Evolutionary conservation across 176 grass and related monocot species (phyloP).

Genomic region (Zizania latifolia): DNA sequence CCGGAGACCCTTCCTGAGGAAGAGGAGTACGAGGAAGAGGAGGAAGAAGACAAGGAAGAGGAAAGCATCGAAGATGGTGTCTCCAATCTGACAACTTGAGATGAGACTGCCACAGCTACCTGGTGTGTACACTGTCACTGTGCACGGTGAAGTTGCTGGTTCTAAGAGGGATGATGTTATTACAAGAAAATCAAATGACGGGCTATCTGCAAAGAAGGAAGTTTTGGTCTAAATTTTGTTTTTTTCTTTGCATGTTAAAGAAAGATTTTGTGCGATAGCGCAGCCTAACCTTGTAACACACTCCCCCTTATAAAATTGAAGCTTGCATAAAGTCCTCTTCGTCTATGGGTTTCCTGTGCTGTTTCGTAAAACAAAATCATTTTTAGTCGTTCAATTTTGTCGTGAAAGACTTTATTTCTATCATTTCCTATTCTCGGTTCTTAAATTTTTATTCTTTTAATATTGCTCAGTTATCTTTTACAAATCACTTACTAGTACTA

Average conservation of each 20-base stretch:
- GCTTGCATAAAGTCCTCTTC: background rate
- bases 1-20: constrained; percentile 27
- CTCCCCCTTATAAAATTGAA: background rate
- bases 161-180: background rate
- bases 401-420: too few species aligned
- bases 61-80: constrained; percentile 32
- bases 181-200: background rate
- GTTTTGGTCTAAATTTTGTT: constrained; percentile 6
- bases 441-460: too few species aligned
- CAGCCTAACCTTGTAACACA: background rate
- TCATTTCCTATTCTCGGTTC: too few species aligned
- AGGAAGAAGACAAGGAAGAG: constrained; percentile 20
- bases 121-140: background rate
- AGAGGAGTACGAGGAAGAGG: constrained; percentile 16
- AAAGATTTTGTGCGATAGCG: background rate
- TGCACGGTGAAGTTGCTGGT: constrained; percentile 2
- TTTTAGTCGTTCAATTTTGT: too few species aligned
- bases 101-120: constrained; percentile 1
- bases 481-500: too few species aligned
- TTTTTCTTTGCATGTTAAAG: constrained; percentile 12
- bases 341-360: background rate
- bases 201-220: constrained; percentile 14
- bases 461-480: too few species aligned
- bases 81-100: constrained; percentile 21
- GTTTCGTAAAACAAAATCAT: too few species aligned